Evolutionary conservation across 163 green algal genomes (phyloP), one percentile per base, ranked within the genome.

Genomic region (Coccomyxa subellipsoidea): DNA sequence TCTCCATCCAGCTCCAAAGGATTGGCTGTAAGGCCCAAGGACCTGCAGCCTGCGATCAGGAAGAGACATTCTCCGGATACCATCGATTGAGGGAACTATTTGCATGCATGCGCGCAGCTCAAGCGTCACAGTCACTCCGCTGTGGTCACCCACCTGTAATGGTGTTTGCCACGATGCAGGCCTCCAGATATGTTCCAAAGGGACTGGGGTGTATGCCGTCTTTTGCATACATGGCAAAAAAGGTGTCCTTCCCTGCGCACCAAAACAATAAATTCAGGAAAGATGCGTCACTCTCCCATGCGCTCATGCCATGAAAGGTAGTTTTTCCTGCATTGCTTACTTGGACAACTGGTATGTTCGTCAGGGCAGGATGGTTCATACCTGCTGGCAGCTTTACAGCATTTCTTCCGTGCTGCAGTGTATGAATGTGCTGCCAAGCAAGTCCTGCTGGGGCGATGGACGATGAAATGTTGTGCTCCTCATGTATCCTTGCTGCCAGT

Each of bases 171-270:
- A 69, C 69, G 2, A 80, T 8, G 38, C 76, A 80, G 2, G 76
- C 37, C 38, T 59, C 38, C 38, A 80, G 38, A 39, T 80, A 80
- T 66, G 76, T 80, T 7, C 76, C 76, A 36, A 39, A 27, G 4
- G 37, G 25, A 8, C 76, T 80, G 29, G 76, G 76, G 39, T 80
- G 76, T 34, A 80, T 69, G 7, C 76, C 76, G 37, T 80, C 76
- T 23, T 59, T 38, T 35, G 37, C 27, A 37, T 80, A 80, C 76
- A 80, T 25, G 23, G 38, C 39, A 15, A n/a, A 29, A 23, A 80
- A 80, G 15, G 38, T 80, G 7, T 38, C 38, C 70, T 59, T 59
- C 23, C 47, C 47, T 59, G 47, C 23, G 47, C 47, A 59, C 15
- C 47, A 59, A 18, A 12, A 59, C 3, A 2, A 2, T 12, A 59